A percentile compares a stretch with the other conserved stretches of the same genome.
phyloP scores from a whole-genome alignment of 306 rosid genomes.

The Cyamopsis tetragonoloba region DNA sequence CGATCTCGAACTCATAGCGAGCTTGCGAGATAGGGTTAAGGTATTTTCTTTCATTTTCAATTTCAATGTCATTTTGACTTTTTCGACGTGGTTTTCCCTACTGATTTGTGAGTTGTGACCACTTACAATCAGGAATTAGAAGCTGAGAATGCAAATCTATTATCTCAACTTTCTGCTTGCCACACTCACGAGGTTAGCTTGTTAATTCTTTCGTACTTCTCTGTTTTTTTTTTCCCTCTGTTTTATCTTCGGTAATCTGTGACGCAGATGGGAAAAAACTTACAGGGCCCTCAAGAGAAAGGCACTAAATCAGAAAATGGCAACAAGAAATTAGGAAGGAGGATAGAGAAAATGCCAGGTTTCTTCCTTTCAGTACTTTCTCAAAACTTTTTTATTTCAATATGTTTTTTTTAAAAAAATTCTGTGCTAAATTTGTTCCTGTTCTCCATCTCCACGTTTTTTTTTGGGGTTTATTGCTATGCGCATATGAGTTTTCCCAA shows the following conservation, averaged over 20 bases:
- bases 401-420: background rate
- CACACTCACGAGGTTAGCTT: conserved; percentile 48
- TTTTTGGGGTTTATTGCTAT: background rate
- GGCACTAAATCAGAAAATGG: conserved; percentile 22
- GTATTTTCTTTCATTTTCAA: conserved; percentile 30
- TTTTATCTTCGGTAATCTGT: conserved; percentile 19
- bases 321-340: conserved; percentile 27
- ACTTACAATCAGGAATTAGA: conserved; percentile 54
- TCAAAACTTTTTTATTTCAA: background rate
- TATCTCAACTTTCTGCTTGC: conserved; percentile 53
- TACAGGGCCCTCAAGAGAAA: conserved; percentile 24
- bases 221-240: background rate
- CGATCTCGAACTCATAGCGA: conserved; percentile 30
- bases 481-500: background rate
- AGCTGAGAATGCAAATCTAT: conserved; percentile 56
- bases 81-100: background rate
- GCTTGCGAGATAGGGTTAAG: conserved; percentile 56
- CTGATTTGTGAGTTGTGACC: conserved; percentile 19
- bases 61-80: too few species aligned
- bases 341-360: conserved; percentile 49
- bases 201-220: background rate
- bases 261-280: conserved; percentile 51
- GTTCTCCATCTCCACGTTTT: background rate
- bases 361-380: background rate
- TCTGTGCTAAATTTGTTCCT: conserved; percentile 5